Percentiles rank a stretch among this genome's conserved stretches.
phyloP scores from a whole-genome alignment of 176 grass and related monocot species.

The Hyparrhenia diplandra region DNA sequence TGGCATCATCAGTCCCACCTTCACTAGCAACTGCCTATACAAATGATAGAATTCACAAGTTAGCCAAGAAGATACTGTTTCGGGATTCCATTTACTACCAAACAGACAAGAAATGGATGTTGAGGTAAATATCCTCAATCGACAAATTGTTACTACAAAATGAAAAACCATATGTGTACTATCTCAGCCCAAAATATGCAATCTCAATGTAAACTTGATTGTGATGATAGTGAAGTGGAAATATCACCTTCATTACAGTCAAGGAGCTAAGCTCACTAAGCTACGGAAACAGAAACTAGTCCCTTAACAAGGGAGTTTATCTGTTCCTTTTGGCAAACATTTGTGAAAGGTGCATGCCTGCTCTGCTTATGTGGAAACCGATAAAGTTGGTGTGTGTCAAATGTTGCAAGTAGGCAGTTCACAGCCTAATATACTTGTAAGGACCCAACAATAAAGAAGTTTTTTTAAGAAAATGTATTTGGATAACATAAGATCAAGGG shows the following conservation, averaged over 20 bases:
- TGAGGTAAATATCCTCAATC: conserved; percentile 9
- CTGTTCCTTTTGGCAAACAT: background rate
- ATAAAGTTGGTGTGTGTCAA: background rate
- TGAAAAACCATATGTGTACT: background rate
- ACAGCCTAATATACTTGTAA: background rate
- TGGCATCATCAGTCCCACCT: conserved; percentile 96
- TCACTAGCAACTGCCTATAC: conserved; percentile 97
- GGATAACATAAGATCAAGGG: background rate
- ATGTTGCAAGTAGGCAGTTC: background rate
- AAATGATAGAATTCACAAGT: conserved; percentile 11
- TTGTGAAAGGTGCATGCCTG: background rate
- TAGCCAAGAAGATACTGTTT: background rate
- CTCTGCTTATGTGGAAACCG: conserved; percentile 18
- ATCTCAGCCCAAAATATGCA: background rate
- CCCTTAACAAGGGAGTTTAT: background rate
- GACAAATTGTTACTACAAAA: background rate
- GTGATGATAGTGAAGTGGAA: background rate
- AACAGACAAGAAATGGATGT: background rate
- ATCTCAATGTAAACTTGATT: background rate
- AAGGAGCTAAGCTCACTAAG: conserved; percentile 5
- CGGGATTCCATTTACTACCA: background rate
- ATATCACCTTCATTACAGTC: background rate
- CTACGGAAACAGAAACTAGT: background rate
- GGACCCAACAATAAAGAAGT: background rate
- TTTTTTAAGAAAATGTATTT: background rate